Percentiles rank a stretch among this genome's conserved stretches.
Conservation (phyloP, 179 eudicot genomes). For the Amaranthus tricolor region DNA sequence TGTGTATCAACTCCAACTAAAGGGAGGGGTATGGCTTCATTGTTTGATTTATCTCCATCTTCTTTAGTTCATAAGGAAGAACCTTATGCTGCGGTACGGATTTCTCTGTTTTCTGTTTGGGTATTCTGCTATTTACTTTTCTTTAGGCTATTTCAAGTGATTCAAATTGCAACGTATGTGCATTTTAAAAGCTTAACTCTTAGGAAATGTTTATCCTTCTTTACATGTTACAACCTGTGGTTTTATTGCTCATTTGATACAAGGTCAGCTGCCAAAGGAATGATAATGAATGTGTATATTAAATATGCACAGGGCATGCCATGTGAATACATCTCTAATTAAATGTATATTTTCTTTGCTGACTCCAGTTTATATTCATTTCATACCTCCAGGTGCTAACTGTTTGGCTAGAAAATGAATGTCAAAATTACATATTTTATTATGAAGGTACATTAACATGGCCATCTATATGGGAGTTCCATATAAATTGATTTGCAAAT, state of each 20-base stretch:
- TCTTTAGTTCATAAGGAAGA: constrained; percentile 76
- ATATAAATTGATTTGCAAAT: too few relatives aligned
- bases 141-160: neutral
- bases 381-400: too few relatives aligned
- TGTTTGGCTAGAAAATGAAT: too few relatives aligned
- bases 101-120: neutral
- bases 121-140: neutral
- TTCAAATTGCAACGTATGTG: neutral
- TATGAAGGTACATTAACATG: too few relatives aligned
- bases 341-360: too few relatives aligned
- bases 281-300: neutral
- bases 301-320: neutral
- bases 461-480: too few relatives aligned
- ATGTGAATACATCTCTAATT: neutral
- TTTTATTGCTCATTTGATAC: neutral
- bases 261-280: neutral
- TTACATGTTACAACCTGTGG: neutral
- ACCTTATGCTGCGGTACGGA: constrained; percentile 84
- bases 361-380: too few relatives aligned
- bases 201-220: neutral
- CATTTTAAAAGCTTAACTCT: neutral
- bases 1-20: constrained; percentile 58
- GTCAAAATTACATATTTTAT: too few relatives aligned
- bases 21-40: constrained; percentile 80
- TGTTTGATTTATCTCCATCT: constrained; percentile 47